Evolutionary conservation across 1,284 basidiomycete species (phyloP), one percentile per base, ranked within the genome.

Genomic region (Lignosus rhinocerotis): DNA sequence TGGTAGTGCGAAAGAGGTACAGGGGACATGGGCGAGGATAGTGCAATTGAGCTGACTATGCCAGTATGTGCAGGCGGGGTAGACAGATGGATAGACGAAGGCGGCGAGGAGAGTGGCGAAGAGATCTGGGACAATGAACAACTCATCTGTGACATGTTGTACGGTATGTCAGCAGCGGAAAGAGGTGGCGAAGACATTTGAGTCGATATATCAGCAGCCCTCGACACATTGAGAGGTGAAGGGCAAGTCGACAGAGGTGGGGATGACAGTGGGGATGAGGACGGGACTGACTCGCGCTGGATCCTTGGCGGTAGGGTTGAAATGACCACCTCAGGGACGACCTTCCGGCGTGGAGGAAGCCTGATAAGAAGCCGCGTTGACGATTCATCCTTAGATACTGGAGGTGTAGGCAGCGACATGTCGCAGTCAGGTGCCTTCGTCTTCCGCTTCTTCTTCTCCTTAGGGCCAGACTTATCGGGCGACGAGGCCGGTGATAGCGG

Each of bases 291-390:
- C 17, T 14, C 7, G 41, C n/a, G 36, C 19, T n/a, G 34, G 12
- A 14, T 30, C 49, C 17, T 46, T 42, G 25, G 25, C 34, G 1
- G 21, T 53, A 46, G 60, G 8, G 64, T 48, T 10, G 66, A 63
- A 31, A 68, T 55, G 4, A 69, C 67, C 16, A 63, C 45, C 8
- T 46, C 41, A 25, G 25, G 25, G 25, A 25, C 25, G 2, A 25
- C 25, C 48, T 55, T 63, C 14, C 45, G 48, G 6, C 58, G 60
- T 31, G 58, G 33, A 2, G 65, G 68, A 12, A 70, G 53, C 48
- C 55, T 63, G 51, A 70, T 69, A 9, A 51, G 61, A 10, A 70
- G 58, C 34, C 54, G 65, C 38, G 32, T 53, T 6, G 53, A 39
- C 14, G 46, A 25, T 5, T 60, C 58, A n/a, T 63, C 53, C 14